Evolutionary conservation across 306 rosid genomes (phyloP).

Genomic region (Pyrus betulifolia): DNA sequence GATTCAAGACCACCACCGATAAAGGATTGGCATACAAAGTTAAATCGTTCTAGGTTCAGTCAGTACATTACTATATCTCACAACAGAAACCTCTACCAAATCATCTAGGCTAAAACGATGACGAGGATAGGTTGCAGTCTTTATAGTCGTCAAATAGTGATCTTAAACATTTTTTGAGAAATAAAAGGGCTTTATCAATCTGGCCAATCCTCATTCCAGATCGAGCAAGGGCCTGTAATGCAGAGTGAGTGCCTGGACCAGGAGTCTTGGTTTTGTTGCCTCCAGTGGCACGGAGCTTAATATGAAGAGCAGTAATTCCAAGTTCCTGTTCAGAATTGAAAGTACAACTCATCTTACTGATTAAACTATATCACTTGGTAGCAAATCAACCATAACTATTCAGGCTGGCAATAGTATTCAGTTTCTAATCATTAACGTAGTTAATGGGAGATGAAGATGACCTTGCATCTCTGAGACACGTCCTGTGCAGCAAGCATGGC

Average conservation of each 20-base stretch:
- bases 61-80: background rate
- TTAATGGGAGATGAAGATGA: background rate
- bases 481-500: constrained; percentile 97
- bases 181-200: constrained; percentile 17
- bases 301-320: constrained; percentile 51
- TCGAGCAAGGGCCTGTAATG: constrained; percentile 41
- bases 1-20: background rate
- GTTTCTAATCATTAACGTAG: background rate
- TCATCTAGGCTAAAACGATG: background rate
- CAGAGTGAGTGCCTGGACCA: constrained; percentile 52
- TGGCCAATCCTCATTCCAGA: constrained; percentile 20
- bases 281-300: constrained; percentile 50
- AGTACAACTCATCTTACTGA: background rate
- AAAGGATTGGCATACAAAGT: background rate
- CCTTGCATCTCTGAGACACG: constrained; percentile 81
- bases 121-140: background rate
- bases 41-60: background rate
- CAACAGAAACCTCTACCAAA: background rate
- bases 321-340: constrained; percentile 21
- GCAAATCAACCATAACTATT: background rate
- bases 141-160: background rate
- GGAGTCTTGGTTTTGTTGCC: constrained; percentile 47
- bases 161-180: background rate
- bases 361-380: background rate
- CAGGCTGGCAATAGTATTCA: background rate